phyloP scores from a whole-genome alignment of 2,329 filamentous ascomycete genomes.

The Cladosporium velox region DNA sequence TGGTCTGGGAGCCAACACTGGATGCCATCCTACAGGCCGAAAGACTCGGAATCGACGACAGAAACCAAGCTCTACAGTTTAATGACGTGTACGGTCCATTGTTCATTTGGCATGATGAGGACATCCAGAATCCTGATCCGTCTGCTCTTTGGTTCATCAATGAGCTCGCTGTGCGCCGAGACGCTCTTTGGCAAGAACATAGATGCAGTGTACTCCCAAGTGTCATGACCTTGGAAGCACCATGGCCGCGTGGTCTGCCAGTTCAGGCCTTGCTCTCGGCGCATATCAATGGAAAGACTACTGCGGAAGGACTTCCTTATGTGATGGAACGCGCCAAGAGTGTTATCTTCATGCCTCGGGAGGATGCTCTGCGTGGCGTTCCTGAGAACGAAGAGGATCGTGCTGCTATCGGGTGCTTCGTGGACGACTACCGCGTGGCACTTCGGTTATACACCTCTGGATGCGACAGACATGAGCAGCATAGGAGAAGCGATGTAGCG shows the following conservation, averaged over 20 bases:
- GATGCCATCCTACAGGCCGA: conserved; percentile 25
- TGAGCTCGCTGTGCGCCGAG: conserved; percentile 37
- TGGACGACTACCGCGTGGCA: conserved; percentile 39
- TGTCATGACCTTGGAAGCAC: conserved; percentile 31
- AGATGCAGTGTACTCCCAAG: conserved; percentile 32
- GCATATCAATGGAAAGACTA: conserved; percentile 17
- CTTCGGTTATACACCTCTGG: conserved; percentile 30
- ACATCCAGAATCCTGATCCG: conserved; percentile 21
- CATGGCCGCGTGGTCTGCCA: conserved; percentile 39
- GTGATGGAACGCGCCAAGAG: conserved; percentile 21
- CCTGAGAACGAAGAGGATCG: conserved; percentile 31
- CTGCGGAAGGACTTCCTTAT: conserved; percentile 19
- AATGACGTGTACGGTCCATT: conserved; percentile 21
- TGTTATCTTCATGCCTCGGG: conserved; percentile 21
- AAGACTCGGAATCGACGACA: conserved; percentile 27
- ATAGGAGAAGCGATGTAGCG: conserved; percentile 26
- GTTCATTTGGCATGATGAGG: neutral
- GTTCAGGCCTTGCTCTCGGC: conserved; percentile 36
- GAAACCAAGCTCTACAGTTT: conserved; percentile 24
- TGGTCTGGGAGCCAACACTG: conserved; percentile 36
- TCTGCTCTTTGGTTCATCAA: conserved; percentile 40
- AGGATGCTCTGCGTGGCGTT: conserved; percentile 26
- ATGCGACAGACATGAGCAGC: conserved; percentile 14
- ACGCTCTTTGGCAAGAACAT: conserved; percentile 37
- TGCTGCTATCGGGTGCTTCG: conserved; percentile 37